These are phyloP conservation scores for Diaporthe aspalathi DNA, from an alignment of 2,329 filamentous ascomycete species.

Conservation along the genomic window DNA sequence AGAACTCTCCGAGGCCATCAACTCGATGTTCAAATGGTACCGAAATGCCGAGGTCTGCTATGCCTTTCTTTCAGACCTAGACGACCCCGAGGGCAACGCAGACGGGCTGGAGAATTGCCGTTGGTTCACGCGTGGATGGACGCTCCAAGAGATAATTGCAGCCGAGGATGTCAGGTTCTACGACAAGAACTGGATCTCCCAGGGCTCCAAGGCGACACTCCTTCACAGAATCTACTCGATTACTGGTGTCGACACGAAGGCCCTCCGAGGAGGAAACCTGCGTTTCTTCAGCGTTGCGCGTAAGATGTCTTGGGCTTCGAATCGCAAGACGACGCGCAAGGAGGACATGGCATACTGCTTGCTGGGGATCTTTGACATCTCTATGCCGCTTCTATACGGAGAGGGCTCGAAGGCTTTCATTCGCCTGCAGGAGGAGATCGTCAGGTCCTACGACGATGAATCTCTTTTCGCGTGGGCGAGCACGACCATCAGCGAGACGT, in stretches of 20 bases:
- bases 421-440: slow-evolving; percentile 36
- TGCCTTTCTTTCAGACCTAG: slow-evolving; percentile 25
- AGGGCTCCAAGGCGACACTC: slow-evolving; percentile 15
- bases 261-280: slow-evolving; percentile 36
- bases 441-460: slow-evolving; percentile 34
- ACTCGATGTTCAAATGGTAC: no score
- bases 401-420: slow-evolving; percentile 20
- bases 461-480: slow-evolving; percentile 28
- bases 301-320: slow-evolving; percentile 3
- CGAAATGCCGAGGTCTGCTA: slow-evolving; percentile 29
- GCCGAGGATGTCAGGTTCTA: slow-evolving; percentile 39
- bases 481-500: slow-evolving; percentile 39
- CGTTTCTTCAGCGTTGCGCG: not conserved
- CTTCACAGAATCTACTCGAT: slow-evolving; percentile 40
- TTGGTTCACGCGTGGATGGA: slow-evolving; percentile 35
- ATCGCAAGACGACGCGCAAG: not conserved
- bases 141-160: slow-evolving; percentile 39
- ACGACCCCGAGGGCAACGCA: not conserved
- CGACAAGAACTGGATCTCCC: slow-evolving; percentile 35
- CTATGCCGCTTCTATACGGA: slow-evolving; percentile 22
- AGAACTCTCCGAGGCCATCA: slow-evolving; percentile 35
- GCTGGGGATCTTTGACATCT: slow-evolving; percentile 22
- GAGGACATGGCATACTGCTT: slow-evolving; percentile 29
- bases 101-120: not conserved
- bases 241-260: slow-evolving; percentile 1